Base-by-base conservation (phyloP, 305 asterid genomes). In the Solanum aculeatissimum region DNA sequence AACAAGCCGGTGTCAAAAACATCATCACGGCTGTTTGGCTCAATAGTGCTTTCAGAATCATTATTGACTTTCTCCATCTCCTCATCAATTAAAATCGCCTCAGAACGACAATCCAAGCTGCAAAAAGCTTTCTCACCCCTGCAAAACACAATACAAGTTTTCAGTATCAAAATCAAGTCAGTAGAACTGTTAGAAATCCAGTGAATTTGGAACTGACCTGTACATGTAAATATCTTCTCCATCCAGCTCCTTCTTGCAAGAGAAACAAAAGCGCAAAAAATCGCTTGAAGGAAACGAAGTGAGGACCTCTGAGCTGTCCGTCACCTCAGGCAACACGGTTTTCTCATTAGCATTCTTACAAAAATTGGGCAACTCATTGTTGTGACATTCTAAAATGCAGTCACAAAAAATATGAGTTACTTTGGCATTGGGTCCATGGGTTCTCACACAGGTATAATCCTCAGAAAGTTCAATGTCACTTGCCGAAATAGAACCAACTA, bases 161-260 rank as follows among this genome's bases (percentile, higher is more conserved):
- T 32, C 15, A 78, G 12, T 21, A 2, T 81, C 12, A 55, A 23
- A 66, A 70, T 42, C 3, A 78, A n/a, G 68, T 32, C 51, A 19
- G 38, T 53, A 53, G 3, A 25, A 38, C 15, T 45, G 15, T 6
- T 25, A 81, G 4, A 1, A 29, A 16, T 43, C 62, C 25, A 60
- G 80, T 5, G 25, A 68, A n/a, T 53, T 62, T 55, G 19, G 19
- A 75, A 62, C 94, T 75, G 82, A 97, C 99, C 99, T 93, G 86
- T 97, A 97, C 94, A 97, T 97, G 91, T 88, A 97, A 65, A 95
- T 94, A 87, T 97, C 99, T 89, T 94, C 95, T 15, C 98, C 99
- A 45, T 97, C 99, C 90, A 97, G 85, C 69, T 85, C 85, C 95
- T 97, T 97, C 88, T 89, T 85, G 96, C 99, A 97, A 63, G 91